Evolutionary conservation across 306 rosid genomes (phyloP).

Genomic region (Pyrus bretschneideri): DNA sequence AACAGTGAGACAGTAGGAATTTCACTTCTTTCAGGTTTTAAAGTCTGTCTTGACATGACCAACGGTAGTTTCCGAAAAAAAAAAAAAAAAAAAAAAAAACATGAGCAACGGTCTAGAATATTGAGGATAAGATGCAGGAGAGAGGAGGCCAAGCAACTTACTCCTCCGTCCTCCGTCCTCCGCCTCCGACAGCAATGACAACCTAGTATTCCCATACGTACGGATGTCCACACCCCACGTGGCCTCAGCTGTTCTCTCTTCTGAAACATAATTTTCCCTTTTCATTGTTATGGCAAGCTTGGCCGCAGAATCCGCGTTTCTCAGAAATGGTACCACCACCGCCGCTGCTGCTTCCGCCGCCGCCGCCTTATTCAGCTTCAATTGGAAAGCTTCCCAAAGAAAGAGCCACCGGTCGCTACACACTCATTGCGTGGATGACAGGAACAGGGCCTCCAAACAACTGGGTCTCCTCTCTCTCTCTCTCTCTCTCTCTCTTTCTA

Average conservation of each 20-base stretch:
- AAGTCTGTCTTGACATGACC: too few species aligned
- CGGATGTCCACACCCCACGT: not conserved
- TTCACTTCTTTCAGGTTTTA: too few species aligned
- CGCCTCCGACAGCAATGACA: too few species aligned
- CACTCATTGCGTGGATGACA: slow-evolving; percentile 33
- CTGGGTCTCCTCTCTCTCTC: slow-evolving; percentile 49
- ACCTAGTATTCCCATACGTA: not conserved
- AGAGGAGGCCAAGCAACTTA: too few species aligned
- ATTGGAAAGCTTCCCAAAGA: slow-evolving; percentile 17
- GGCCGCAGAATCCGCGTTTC: slow-evolving; percentile 28
- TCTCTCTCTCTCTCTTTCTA: not conserved
- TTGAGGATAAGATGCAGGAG: too few species aligned
- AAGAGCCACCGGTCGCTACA: slow-evolving; percentile 8
- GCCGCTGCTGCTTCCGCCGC: not conserved
- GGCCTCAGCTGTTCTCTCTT: not conserved
- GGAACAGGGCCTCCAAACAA: slow-evolving; percentile 51
- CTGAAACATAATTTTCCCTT: not conserved
- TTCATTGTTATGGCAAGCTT: slow-evolving; percentile 19
- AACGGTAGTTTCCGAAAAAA: too few species aligned
- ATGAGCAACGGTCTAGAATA: too few species aligned
- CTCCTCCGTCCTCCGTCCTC: too few species aligned
- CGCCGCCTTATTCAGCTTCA: slow-evolving; percentile 22
- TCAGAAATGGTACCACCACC: slow-evolving; percentile 11
- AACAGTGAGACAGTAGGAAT: rapidly evolving
- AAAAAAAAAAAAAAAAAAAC: too few species aligned